Evolutionary conservation across 768 basidiomycete species (phyloP).

Genomic region (Sutorius australiensis): DNA sequence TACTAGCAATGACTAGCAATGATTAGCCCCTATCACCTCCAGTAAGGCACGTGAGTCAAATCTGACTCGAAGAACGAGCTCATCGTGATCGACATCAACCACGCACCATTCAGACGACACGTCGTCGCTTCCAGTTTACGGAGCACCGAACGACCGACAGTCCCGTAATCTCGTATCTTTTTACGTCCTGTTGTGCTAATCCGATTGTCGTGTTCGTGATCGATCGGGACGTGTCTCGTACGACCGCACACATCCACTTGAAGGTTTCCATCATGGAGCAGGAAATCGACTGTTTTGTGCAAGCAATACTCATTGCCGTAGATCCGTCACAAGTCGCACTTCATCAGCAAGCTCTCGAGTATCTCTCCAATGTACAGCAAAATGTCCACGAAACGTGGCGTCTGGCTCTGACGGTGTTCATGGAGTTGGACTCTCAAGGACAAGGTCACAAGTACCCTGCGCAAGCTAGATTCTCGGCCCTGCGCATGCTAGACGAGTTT

Average conservation of each 20-base stretch:
- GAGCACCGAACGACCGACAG: constrained; percentile 2
- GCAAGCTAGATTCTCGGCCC: constrained; percentile 75
- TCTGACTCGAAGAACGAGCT: constrained; percentile 7
- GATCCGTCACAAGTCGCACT: constrained; percentile 67
- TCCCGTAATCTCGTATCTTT: not conserved
- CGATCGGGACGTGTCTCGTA: constrained; percentile 18
- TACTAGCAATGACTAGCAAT: constrained; percentile 8
- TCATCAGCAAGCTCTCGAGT: constrained; percentile 85
- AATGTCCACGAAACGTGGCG: constrained; percentile 77
- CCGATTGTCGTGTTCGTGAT: constrained; percentile 7
- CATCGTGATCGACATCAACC: constrained; percentile 5
- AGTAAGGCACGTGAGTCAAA: constrained; percentile 25
- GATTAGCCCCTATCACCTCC: constrained; percentile 17
- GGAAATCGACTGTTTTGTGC: constrained; percentile 71
- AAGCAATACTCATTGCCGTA: constrained; percentile 85
- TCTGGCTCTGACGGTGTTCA: constrained; percentile 72
- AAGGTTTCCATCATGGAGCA: constrained; percentile 53
- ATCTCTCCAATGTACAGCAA: constrained; percentile 71
- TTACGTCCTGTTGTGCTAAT: not conserved
- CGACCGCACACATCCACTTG: constrained; percentile 13
- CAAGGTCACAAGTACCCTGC: constrained; percentile 56
- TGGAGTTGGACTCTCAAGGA: constrained; percentile 58
- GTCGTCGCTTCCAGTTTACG: not conserved
- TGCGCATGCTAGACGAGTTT: constrained; percentile 78
- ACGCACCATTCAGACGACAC: not conserved